phyloP scores from a whole-genome alignment of 495 filamentous ascomycete species.

The Thermochaetoides thermophila region DNA sequence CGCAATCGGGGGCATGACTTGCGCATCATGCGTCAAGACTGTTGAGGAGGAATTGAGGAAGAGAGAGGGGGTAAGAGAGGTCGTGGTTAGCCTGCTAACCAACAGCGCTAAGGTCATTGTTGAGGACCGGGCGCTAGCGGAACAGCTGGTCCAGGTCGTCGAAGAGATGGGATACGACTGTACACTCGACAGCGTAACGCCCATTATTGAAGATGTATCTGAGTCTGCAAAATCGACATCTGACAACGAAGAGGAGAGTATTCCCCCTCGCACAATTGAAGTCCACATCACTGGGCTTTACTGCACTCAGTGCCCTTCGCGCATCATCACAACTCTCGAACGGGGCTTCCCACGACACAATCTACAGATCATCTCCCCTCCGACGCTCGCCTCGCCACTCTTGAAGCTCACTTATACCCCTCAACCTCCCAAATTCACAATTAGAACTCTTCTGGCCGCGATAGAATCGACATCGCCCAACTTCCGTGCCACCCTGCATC shows the following conservation, averaged over 20 bases:
- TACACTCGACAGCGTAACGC: conserved; percentile 37
- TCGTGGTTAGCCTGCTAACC: conserved; percentile 54
- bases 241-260: background rate
- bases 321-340: conserved; percentile 33
- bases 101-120: conserved; percentile 59
- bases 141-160: conserved; percentile 51
- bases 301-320: conserved; percentile 66
- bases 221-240: too few relatives aligned
- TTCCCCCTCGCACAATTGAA: conserved; percentile 36
- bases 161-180: conserved; percentile 74
- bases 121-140: conserved; percentile 31
- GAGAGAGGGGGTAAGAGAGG: conserved; percentile 44
- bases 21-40: conserved; percentile 52
- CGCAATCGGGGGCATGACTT: conserved; percentile 75
- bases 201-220: conserved; percentile 12
- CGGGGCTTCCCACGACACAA: conserved; percentile 18
- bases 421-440: conserved; percentile 51
- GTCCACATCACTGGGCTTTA: conserved; percentile 74
- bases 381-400: conserved; percentile 41
- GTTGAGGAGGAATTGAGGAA: conserved; percentile 51
- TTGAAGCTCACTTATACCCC: conserved; percentile 60
- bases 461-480: conserved; percentile 49
- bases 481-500: conserved; percentile 57
- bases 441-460: conserved; percentile 54
- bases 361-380: conserved; percentile 33